Base-by-base conservation (phyloP, 192 early-diverging fungal species). In the Podila horticola region DNA sequence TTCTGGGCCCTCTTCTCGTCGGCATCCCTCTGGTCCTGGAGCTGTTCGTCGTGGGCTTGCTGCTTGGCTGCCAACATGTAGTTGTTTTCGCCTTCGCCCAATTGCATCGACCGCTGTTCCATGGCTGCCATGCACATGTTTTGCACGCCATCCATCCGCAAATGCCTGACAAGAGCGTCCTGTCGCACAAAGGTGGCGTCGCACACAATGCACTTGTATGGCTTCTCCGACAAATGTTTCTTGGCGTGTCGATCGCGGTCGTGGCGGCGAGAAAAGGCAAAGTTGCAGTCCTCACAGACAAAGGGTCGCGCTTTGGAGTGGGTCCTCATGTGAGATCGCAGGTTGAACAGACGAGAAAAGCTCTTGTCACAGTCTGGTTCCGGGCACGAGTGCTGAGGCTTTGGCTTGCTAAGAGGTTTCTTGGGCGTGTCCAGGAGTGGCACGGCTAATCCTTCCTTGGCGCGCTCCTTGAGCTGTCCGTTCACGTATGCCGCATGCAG, bases 311-410 rank as follows among this genome's bases (percentile, higher is more conserved):
- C 91, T 45, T 90, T 87, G 10, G 90, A 90, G 75, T 97, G 95
- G 5, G 92, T 93, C 34, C 89, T 84, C 74, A 91, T 86, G 63
- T 97, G 95, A 33, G 90, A 91, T 66, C 92, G 90, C 36, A 97
- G 87, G 81, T 97, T 97, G 82, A 94, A 97, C 33, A 88, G 86
- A 26, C 95, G 88, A 4, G 93, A 92, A 74, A 97, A 97, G 19
- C 86, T 87, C 82, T 94, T 95, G 71, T 87, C 84, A 76, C 96
- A 97, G 19, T 88, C 89, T 0, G 93, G 92, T 41, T 90, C 89
- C 13, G 85, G 86, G 69, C 90, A 93, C 8, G 85, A 74, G 71
- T 85, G 77, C 4, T 65, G 68, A 6, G 77, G 77, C 48, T 81
- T 81, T 36, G 71, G 65, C 57, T 81, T 81, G 41, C 17, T 61